Conservation (phyloP, 2,329 filamentous ascomycete species). For the Ophiocordyceps australis region DNA sequence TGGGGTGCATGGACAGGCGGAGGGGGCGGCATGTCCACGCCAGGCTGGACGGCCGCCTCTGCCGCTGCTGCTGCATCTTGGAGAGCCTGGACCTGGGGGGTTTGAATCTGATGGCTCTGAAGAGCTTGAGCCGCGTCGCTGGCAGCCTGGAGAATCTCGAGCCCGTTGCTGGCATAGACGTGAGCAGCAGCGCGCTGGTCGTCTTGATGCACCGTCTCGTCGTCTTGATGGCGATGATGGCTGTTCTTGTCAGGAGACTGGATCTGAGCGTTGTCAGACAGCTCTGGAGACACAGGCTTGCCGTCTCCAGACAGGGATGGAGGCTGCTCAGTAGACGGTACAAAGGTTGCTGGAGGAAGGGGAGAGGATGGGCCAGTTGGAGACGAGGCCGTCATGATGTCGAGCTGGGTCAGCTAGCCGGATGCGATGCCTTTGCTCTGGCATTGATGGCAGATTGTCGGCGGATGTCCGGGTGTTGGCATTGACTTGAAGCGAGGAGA, state of each 20-base stretch:
- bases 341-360: too few species aligned
- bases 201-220: too few species aligned
- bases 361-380: slow-evolving; percentile 7
- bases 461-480: slow-evolving; percentile 20
- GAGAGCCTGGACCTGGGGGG: slow-evolving; percentile 18
- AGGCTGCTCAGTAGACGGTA: too few species aligned
- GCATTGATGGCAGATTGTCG: slow-evolving; percentile 24
- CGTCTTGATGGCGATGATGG: too few species aligned
- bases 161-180: slow-evolving; percentile 25
- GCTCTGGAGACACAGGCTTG: too few species aligned
- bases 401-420: too few species aligned
- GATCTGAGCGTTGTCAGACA: too few species aligned
- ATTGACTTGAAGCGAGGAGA: slow-evolving; percentile 19
- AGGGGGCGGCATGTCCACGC: slow-evolving; percentile 3
- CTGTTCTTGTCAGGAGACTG: too few species aligned
- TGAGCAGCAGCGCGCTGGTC: slow-evolving; percentile 15
- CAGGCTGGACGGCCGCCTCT: slow-evolving; percentile 12
- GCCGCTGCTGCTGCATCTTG: slow-evolving; percentile 19
- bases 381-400: slow-evolving; percentile 9
- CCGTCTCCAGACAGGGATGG: too few species aligned
- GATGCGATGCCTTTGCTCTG: too few species aligned
- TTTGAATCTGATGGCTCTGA: slow-evolving; percentile 15
- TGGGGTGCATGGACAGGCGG: slow-evolving; percentile 3
- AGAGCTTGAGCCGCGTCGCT: slow-evolving; percentile 23
- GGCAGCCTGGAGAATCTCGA: slow-evolving; percentile 25